Evolutionary conservation across 495 filamentous ascomycete species (phyloP).

Genomic region (Talaromyces trachyspermus): DNA sequence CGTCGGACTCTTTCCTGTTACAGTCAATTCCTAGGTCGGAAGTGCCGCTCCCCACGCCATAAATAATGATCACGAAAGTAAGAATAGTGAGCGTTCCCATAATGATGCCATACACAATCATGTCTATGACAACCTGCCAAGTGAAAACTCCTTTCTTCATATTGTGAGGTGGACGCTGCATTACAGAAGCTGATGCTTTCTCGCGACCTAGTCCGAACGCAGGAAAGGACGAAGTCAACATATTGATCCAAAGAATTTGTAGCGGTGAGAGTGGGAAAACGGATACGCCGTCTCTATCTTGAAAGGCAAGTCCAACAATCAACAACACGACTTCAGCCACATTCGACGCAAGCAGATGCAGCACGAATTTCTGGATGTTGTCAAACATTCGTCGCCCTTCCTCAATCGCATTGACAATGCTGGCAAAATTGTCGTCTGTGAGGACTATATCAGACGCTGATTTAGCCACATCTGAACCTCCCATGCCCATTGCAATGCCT

Average conservation of each 20-base stretch:
- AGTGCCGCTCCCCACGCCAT: conserved; percentile 50
- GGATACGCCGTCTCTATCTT: conserved; percentile 53
- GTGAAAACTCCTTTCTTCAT: conserved; percentile 64
- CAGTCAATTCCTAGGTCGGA: conserved; percentile 57
- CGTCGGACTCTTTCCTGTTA: conserved; percentile 49
- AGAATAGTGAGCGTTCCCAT: conserved; percentile 62
- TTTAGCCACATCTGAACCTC: conserved; percentile 86
- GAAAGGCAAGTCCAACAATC: conserved; percentile 65
- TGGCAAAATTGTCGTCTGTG: conserved; percentile 83
- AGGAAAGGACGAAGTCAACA: conserved; percentile 67
- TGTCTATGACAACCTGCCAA: conserved; percentile 60
- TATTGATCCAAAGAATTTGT: conserved; percentile 73
- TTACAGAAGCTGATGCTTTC: conserved; percentile 56
- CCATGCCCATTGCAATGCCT: conserved; percentile 77
- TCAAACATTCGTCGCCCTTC: conserved; percentile 70
- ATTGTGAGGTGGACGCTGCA: conserved; percentile 64
- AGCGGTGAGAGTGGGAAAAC: conserved; percentile 71
- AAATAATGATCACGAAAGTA: conserved; percentile 63
- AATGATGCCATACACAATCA: conserved; percentile 63
- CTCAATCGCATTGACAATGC: conserved; percentile 63
- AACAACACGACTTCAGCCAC: conserved; percentile 67
- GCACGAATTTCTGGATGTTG: conserved; percentile 77
- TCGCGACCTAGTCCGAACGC: conserved; percentile 71
- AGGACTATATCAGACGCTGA: conserved; percentile 81
- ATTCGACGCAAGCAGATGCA: conserved; percentile 67